phyloP scores from a whole-genome alignment of 805 yeast genomes.

The Hermanozyma aechmeae region DNA sequence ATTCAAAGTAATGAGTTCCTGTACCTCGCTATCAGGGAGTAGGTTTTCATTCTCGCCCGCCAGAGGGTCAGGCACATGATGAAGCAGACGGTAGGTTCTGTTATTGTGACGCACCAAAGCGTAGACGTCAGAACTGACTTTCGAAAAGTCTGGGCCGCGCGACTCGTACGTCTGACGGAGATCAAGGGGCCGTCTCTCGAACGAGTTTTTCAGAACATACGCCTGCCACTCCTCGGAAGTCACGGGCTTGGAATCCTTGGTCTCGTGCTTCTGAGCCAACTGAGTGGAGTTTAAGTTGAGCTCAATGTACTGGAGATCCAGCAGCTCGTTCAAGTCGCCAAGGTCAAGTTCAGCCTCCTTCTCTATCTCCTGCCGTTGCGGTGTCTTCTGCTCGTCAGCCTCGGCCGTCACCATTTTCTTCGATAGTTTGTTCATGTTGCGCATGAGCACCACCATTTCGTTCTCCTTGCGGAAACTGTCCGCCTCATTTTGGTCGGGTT shows the following conservation, averaged over 20 bases:
- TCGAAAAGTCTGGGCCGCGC: conserved; percentile 27
- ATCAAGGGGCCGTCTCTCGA: too few relatives aligned
- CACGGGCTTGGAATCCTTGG: too few relatives aligned
- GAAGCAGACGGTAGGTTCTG: conserved; percentile 38
- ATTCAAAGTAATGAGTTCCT: conserved; percentile 28
- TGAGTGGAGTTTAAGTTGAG: conserved; percentile 34
- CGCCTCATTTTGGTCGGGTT: neutral
- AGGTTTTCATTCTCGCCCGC: conserved; percentile 21
- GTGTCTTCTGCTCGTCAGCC: too few relatives aligned
- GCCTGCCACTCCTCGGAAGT: too few relatives aligned
- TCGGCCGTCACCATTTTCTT: conserved; percentile 78
- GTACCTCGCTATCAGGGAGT: conserved; percentile 21
- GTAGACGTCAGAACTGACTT: conserved; percentile 36
- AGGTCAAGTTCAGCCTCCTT: conserved; percentile 38
- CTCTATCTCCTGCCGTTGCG: too few relatives aligned
- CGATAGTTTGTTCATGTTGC: conserved; percentile 83
- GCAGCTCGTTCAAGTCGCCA: conserved; percentile 41
- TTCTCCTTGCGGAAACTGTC: conserved; percentile 20
- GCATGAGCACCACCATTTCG: conserved; percentile 67
- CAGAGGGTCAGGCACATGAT: conserved; percentile 8
- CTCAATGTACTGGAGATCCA: conserved; percentile 44
- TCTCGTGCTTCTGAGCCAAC: too few relatives aligned
- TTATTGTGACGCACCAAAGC: conserved; percentile 43
- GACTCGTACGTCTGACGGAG: conserved; percentile 18
- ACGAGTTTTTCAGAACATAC: too few relatives aligned